Conservation (phyloP, 2,329 filamentous ascomycete genomes). For the Laburnicola sp. region DNA sequence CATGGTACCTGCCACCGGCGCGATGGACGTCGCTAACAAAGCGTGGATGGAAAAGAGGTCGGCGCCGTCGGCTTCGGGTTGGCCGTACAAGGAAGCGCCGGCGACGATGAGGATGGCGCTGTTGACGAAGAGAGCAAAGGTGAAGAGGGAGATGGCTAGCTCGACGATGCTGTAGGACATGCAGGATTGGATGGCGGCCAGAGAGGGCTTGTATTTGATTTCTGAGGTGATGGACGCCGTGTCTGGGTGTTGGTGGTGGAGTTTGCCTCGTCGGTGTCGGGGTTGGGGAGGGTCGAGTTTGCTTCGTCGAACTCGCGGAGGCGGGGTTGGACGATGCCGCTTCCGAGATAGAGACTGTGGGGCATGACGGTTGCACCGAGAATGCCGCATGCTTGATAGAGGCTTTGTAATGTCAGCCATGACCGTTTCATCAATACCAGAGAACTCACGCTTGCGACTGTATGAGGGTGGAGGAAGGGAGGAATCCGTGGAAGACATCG, state of each 20-base stretch:
- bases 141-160: constrained; percentile 72
- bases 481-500: constrained; percentile 58
- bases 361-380: constrained; percentile 72
- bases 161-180: constrained; percentile 75
- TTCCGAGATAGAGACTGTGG: constrained; percentile 62
- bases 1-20: constrained; percentile 76
- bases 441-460: constrained; percentile 52
- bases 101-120: constrained; percentile 80
- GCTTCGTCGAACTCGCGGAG: constrained; percentile 41
- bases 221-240: constrained; percentile 41
- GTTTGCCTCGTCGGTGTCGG: too few relatives aligned
- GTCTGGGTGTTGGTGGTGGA: too few relatives aligned
- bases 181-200: constrained; percentile 72
- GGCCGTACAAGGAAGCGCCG: constrained; percentile 71
- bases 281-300: constrained; percentile 10
- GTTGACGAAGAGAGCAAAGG: constrained; percentile 84
- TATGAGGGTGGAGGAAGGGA: constrained; percentile 58
- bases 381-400: constrained; percentile 71
- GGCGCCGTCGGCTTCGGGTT: constrained; percentile 62
- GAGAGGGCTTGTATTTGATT: constrained; percentile 69
- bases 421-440: too few relatives aligned
- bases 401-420: too few relatives aligned
- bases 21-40: constrained; percentile 69
- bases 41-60: constrained; percentile 83
- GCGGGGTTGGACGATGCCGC: constrained; percentile 59